A percentile compares a stretch with the other conserved stretches of the same genome.
Conservation (phyloP, 352 stramenopile species). For the Globisporangium sylvaticum region DNA sequence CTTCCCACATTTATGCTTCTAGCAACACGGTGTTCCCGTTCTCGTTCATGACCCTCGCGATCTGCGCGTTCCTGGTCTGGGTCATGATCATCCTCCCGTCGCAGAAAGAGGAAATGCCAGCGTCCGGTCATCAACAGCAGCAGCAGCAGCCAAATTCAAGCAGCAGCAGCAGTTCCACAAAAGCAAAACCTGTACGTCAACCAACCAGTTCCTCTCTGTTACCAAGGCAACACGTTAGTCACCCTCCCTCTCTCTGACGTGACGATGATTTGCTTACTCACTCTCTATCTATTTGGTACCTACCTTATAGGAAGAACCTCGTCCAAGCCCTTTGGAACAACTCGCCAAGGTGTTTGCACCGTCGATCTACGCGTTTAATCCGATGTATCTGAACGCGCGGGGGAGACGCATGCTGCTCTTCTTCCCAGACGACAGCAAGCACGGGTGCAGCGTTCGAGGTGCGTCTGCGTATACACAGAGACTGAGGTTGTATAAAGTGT, state of each 20-base stretch:
- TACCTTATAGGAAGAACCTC: conserved; percentile 15
- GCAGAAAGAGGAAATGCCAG: conserved; percentile 9
- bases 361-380: conserved; percentile 64
- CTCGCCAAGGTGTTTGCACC: conserved; percentile 68
- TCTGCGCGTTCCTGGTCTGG: conserved; percentile 37
- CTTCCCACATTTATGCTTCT: neutral
- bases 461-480: neutral
- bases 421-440: conserved; percentile 40
- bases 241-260: no score
- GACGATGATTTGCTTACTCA: no score
- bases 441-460: conserved; percentile 59
- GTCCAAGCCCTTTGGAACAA: conserved; percentile 36
- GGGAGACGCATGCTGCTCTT: conserved; percentile 62
- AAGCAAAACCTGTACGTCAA: neutral
- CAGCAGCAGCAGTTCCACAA: conserved; percentile 3
- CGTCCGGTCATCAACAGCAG: no score
- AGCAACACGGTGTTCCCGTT: conserved; percentile 47
- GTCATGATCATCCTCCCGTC: conserved; percentile 40
- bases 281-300: neutral
- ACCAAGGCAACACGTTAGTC: no score
- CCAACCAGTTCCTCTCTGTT: neutral
- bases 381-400: conserved; percentile 56
- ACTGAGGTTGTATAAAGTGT: no score
- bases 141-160: neutral
- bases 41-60: conserved; percentile 31